Evolutionary conservation across 257 asterid genomes (phyloP).

Genomic region (Asclepias syriaca): DNA sequence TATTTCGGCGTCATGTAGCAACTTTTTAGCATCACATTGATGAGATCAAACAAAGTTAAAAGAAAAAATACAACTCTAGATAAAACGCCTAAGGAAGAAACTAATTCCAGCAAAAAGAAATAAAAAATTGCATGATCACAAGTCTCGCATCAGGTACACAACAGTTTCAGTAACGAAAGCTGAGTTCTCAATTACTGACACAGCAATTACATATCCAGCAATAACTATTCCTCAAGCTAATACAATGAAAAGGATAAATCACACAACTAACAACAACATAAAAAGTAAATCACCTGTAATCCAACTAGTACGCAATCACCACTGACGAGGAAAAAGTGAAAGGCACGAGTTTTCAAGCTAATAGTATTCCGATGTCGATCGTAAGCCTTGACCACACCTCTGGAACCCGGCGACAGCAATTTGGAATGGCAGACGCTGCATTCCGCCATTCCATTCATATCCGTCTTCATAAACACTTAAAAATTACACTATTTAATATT

Average conservation of each 20-base stretch:
- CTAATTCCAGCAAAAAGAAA: not conserved
- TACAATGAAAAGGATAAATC: not conserved
- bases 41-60: not conserved
- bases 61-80: too few relatives aligned
- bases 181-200: not conserved
- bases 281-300: conserved; percentile 27
- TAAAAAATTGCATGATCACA: not conserved
- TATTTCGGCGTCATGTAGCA: not conserved
- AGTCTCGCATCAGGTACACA: not conserved
- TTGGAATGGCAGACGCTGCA: conserved; percentile 49
- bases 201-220: not conserved
- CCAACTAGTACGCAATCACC: conserved; percentile 44
- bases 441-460: conserved; percentile 36
- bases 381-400: conserved; percentile 32
- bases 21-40: not conserved
- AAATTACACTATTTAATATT: not conserved
- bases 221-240: conserved; percentile 1
- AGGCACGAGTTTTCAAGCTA: conserved; percentile 35
- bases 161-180: not conserved
- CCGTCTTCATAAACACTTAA: conserved; percentile 13
- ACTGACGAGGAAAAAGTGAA: conserved; percentile 30
- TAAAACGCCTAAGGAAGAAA: not conserved
- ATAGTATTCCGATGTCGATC: conserved; percentile 36
- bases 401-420: conserved; percentile 27
- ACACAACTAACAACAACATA: not conserved